phyloP scores from a whole-genome alignment of 805 yeast species.

The Ogataea degrootiae region DNA sequence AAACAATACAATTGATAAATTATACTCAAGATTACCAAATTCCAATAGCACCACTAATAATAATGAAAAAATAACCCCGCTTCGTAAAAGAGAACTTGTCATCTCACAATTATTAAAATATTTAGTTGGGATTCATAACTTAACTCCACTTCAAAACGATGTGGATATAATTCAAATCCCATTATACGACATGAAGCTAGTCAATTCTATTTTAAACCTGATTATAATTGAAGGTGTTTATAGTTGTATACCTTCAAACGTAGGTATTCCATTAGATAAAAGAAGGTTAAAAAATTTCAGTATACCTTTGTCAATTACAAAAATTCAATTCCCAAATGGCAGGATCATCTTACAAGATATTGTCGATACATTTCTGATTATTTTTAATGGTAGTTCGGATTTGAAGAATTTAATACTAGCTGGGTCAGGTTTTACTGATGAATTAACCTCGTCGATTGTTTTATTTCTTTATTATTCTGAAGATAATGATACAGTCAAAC shows the following conservation, averaged over 20 bases:
- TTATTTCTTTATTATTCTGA: conserved; percentile 33
- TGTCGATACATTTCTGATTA: conserved; percentile 27
- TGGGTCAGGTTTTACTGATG: conserved; percentile 66
- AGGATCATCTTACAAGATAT: conserved; percentile 16
- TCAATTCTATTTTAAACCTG: conserved; percentile 59
- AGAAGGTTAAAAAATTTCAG: conserved; percentile 50
- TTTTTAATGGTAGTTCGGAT: conserved; percentile 42
- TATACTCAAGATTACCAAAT: conserved; percentile 5
- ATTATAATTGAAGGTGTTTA: conserved; percentile 70
- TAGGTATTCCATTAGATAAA: conserved; percentile 62
- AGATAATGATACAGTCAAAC: conserved; percentile 2
- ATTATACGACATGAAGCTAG: conserved; percentile 75
- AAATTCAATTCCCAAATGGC: conserved; percentile 15
- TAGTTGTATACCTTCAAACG: conserved; percentile 49
- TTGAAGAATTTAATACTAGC: conserved; percentile 49
- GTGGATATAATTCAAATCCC: conserved; percentile 57
- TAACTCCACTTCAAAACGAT: conserved; percentile 29
- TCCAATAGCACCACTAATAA: not conserved
- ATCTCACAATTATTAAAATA: conserved; percentile 33
- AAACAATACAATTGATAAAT: conserved; percentile 3
- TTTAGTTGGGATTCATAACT: conserved; percentile 35
- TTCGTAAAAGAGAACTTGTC: conserved; percentile 20
- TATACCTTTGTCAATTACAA: conserved; percentile 20
- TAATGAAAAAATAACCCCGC: not conserved
- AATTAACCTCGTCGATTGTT: conserved; percentile 43